phyloP scores from a whole-genome alignment of 2,329 filamentous ascomycete species.

The Mycosphaerella sp. region DNA sequence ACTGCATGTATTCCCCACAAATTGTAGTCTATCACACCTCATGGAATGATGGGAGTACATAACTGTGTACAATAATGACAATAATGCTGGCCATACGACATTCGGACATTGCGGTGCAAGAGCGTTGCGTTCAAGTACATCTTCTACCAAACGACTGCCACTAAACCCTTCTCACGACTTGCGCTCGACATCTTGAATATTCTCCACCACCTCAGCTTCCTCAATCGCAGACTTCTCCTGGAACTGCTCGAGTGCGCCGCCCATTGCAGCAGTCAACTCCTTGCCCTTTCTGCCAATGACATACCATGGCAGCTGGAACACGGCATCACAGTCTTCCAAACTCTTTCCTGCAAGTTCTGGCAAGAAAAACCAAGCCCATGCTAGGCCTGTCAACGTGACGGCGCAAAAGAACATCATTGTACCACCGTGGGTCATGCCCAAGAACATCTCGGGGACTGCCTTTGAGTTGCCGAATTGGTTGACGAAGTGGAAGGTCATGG shows the following conservation, averaged over 20 bases:
- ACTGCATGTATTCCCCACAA: no score
- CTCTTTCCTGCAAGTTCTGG: constrained; percentile 48
- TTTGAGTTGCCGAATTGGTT: constrained; percentile 67
- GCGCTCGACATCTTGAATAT: constrained; percentile 18
- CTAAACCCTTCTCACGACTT: constrained; percentile 5
- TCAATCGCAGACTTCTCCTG: constrained; percentile 24
- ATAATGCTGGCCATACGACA: no score
- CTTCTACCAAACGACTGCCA: no score
- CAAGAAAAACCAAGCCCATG: constrained; percentile 54
- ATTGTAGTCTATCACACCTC: no score
- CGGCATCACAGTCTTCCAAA: constrained; percentile 51
- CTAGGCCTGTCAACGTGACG: constrained; percentile 61
- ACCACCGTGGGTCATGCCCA: constrained; percentile 53
- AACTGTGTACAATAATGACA: no score
- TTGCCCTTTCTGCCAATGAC: constrained; percentile 54
- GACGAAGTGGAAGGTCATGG: constrained; percentile 69
- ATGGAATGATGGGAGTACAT: no score
- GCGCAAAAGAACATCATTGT: constrained; percentile 73
- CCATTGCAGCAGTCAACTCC: constrained; percentile 25
- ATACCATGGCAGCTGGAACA: constrained; percentile 63
- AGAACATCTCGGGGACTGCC: constrained; percentile 67
- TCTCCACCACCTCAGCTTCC: constrained; percentile 20
- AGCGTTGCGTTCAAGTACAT: no score
- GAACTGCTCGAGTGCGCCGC: constrained; percentile 25
- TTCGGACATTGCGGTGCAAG: no score